Conservation (phyloP, 2,329 filamentous ascomycete genomes). For the Arachnomyces sp. region DNA sequence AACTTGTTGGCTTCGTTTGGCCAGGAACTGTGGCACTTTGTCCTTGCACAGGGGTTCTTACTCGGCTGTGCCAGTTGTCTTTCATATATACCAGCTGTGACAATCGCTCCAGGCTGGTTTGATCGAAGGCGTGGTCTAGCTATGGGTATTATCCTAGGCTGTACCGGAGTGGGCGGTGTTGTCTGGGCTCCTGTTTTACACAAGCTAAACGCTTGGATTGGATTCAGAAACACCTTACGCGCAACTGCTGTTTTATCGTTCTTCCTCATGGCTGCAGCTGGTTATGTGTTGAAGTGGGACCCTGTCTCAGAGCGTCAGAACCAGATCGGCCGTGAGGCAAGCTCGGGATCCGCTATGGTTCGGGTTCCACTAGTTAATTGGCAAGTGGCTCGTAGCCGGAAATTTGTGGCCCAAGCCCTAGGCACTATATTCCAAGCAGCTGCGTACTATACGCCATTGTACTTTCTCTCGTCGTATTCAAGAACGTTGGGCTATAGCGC, state of each 20-base stretch:
- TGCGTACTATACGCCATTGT: conserved; percentile 32
- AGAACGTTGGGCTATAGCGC: conserved; percentile 30
- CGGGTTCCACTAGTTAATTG: conserved; percentile 28
- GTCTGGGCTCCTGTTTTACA: conserved; percentile 27
- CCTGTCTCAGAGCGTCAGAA: conserved; percentile 17
- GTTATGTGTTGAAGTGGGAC: conserved; percentile 23
- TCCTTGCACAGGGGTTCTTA: conserved; percentile 30
- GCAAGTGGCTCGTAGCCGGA: conserved; percentile 24
- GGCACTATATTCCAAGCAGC: conserved; percentile 30
- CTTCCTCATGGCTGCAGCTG: conserved; percentile 19
- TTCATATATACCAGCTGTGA: conserved; percentile 32
- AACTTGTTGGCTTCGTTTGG: conserved; percentile 27
- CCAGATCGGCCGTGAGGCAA: conserved; percentile 3
- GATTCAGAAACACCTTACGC: conserved; percentile 31
- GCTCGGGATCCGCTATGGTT: conserved; percentile 8
- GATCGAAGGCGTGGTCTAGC: conserved; percentile 27
- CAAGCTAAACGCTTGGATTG: conserved; percentile 23
- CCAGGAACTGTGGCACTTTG: conserved; percentile 26
- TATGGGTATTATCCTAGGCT: conserved; percentile 32
- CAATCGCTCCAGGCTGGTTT: conserved; percentile 33
- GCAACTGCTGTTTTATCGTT: conserved; percentile 25
- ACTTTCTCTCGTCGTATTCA: conserved; percentile 32
- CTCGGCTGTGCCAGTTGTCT: conserved; percentile 32
- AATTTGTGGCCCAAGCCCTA: conserved; percentile 31
- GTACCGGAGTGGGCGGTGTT: conserved; percentile 33